Conservation (phyloP, 495 filamentous ascomycete species). For the Lophium mytilinum region DNA sequence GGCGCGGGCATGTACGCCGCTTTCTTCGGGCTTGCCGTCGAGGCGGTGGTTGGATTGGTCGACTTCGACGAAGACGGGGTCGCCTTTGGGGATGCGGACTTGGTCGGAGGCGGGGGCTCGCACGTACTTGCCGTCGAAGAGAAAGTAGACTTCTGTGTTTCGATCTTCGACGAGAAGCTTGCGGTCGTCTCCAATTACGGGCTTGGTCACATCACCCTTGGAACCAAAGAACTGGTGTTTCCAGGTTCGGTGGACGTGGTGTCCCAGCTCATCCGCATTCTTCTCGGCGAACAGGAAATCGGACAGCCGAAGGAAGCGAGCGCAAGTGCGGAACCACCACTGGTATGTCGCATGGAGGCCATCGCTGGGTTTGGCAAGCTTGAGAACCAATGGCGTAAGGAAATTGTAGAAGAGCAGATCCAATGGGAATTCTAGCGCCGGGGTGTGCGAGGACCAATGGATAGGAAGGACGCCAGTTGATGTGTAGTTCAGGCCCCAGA, state of each 20-base stretch:
- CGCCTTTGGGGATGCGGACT: constrained; percentile 83
- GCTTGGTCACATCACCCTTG: constrained; percentile 43
- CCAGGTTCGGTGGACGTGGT: constrained; percentile 50
- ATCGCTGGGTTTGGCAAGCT: constrained; percentile 75
- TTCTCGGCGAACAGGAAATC: constrained; percentile 89
- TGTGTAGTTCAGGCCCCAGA: constrained; percentile 73
- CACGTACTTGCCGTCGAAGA: constrained; percentile 75
- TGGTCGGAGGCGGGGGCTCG: constrained; percentile 86
- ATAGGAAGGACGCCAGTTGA: constrained; percentile 73
- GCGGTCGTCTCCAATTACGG: constrained; percentile 37
- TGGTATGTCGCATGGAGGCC: constrained; percentile 74
- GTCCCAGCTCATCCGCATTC: constrained; percentile 73
- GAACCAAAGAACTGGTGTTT: constrained; percentile 38
- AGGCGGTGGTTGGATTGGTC: constrained; percentile 57
- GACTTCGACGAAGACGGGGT: constrained; percentile 71
- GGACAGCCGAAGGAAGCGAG: constrained; percentile 67
- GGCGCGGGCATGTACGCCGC: constrained; percentile 55
- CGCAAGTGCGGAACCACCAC: constrained; percentile 94
- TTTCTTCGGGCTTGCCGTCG: constrained; percentile 52
- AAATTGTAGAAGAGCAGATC: constrained; percentile 97
- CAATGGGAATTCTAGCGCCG: constrained; percentile 87
- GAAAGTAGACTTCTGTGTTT: constrained; percentile 45
- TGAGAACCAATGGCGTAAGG: constrained; percentile 75
- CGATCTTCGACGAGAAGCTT: constrained; percentile 30
- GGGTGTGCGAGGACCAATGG: constrained; percentile 83